Evolutionary conservation across 2,329 filamentous ascomycete genomes (phyloP).

Genomic region (Hypoxylon rubiginosum): DNA sequence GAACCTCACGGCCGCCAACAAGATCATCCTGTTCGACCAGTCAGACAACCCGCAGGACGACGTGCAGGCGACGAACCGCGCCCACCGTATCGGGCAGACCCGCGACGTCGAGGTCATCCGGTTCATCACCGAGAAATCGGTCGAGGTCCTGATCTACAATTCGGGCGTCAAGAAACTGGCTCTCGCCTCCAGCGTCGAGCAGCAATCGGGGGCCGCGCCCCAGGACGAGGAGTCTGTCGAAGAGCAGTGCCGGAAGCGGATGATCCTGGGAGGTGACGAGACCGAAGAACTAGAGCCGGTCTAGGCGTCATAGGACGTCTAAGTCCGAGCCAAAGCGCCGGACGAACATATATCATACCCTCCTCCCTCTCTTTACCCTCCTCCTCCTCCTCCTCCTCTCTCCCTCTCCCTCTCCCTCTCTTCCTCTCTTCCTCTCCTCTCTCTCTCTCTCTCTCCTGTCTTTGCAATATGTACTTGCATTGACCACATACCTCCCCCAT

Average conservation of each 20-base stretch:
- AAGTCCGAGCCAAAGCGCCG: constrained; percentile 1
- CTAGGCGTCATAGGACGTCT: constrained; percentile 7
- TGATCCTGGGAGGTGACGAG: constrained; percentile 48
- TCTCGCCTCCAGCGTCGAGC: constrained; percentile 71
- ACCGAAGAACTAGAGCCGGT: constrained; percentile 18
- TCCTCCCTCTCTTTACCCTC: not conserved
- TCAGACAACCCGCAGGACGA: constrained; percentile 99
- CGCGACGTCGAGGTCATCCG: constrained; percentile 91
- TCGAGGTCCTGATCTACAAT: constrained; percentile 93
- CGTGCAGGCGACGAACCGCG: constrained; percentile 97
- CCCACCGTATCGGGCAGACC: constrained; percentile 93
- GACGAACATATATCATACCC: not conserved
- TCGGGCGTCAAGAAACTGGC: constrained; percentile 94
- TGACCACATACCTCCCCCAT: not conserved
- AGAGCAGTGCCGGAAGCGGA: constrained; percentile 51
- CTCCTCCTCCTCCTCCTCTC: not conserved
- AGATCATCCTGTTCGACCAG: constrained; percentile 96
- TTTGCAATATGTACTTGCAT: constrained; percentile 11
- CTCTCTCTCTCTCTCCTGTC: not conserved
- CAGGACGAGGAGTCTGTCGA: constrained; percentile 55
- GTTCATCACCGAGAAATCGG: constrained; percentile 82
- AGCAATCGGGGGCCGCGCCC: constrained; percentile 74
- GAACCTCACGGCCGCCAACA: constrained; percentile 95
- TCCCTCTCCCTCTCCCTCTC: not conserved
- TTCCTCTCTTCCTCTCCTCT: not conserved